phyloP scores from a whole-genome alignment of 805 yeast genomes.

The Cyberlindnera samutprakarnensis region DNA sequence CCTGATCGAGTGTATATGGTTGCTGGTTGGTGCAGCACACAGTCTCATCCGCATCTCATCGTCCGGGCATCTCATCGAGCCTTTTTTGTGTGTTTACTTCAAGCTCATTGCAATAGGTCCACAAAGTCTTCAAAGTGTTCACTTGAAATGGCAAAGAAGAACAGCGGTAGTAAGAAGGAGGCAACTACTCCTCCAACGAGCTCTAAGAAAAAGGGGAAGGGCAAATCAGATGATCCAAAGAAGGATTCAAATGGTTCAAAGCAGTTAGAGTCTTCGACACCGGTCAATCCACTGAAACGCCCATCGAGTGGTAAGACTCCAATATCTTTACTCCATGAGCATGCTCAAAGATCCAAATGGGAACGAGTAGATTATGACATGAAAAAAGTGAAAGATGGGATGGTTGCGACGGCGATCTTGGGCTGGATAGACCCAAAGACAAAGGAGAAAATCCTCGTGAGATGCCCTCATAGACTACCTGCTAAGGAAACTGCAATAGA shows the following conservation, averaged over 20 bases:
- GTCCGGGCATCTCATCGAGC: no score
- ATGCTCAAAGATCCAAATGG: slow-evolving; percentile 87
- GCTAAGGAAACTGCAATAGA: slow-evolving; percentile 81
- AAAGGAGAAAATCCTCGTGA: slow-evolving; percentile 51
- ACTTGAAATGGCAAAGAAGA: slow-evolving; percentile 12
- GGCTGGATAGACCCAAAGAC: slow-evolving; percentile 79
- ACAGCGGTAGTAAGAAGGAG: slow-evolving; percentile 1
- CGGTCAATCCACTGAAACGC: slow-evolving; percentile 12
- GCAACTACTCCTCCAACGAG: background rate
- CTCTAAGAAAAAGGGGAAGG: background rate
- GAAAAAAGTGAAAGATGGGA: slow-evolving; percentile 47
- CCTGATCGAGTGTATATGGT: no score
- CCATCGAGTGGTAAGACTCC: slow-evolving; percentile 71
- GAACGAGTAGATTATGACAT: slow-evolving; percentile 74
- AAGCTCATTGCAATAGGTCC: no score
- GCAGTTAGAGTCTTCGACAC: no score
- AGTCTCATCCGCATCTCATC: no score
- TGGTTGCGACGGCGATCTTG: slow-evolving; percentile 56
- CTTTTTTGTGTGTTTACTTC: background rate
- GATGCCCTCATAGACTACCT: slow-evolving; percentile 41
- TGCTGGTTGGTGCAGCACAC: no score
- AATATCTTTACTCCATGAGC: slow-evolving; percentile 76
- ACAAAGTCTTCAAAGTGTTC: no score
- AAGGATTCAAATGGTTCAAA: slow-evolving; percentile 2
- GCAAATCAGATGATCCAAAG: background rate